Evolutionary conservation across 2,329 filamentous ascomycete species (phyloP).

Genomic region (Hypomyces perniciosus): DNA sequence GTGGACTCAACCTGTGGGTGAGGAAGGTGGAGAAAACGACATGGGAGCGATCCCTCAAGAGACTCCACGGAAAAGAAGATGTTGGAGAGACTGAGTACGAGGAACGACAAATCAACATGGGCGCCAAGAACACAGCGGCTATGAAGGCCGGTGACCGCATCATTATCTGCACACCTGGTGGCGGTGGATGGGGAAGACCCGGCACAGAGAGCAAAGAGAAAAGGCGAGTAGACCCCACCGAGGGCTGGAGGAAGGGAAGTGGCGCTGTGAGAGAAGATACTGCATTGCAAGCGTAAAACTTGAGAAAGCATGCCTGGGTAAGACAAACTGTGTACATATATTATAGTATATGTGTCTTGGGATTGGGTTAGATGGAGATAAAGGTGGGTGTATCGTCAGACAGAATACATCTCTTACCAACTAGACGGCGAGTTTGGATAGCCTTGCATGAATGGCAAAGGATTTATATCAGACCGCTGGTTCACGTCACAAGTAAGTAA

Average conservation of each 20-base stretch:
- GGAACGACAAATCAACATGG: constrained; percentile 63
- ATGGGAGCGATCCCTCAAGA: constrained; percentile 39
- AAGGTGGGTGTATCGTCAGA: no score
- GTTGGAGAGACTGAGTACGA: constrained; percentile 41
- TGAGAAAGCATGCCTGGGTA: neutral
- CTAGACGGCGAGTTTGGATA: neutral
- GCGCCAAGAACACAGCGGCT: constrained; percentile 71
- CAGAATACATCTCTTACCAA: neutral
- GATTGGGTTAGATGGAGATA: neutral
- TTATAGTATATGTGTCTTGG: neutral
- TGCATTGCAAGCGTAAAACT: constrained; percentile 47
- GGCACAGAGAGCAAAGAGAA: constrained; percentile 51
- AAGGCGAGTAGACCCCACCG: constrained; percentile 47
- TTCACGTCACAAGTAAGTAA: neutral
- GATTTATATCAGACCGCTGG: neutral
- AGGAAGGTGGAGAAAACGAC: constrained; percentile 58
- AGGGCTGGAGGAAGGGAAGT: constrained; percentile 51
- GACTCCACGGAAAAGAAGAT: constrained; percentile 28
- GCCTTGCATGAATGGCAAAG: neutral
- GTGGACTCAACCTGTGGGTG: constrained; percentile 85
- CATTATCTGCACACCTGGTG: constrained; percentile 71
- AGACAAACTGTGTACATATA: neutral
- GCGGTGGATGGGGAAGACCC: constrained; percentile 66
- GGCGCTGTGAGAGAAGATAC: constrained; percentile 51
- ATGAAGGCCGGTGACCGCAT: constrained; percentile 75